Evolutionary conservation across 164 flowering plant species (phyloP).

Genomic region (Magnolia changhungtana): DNA sequence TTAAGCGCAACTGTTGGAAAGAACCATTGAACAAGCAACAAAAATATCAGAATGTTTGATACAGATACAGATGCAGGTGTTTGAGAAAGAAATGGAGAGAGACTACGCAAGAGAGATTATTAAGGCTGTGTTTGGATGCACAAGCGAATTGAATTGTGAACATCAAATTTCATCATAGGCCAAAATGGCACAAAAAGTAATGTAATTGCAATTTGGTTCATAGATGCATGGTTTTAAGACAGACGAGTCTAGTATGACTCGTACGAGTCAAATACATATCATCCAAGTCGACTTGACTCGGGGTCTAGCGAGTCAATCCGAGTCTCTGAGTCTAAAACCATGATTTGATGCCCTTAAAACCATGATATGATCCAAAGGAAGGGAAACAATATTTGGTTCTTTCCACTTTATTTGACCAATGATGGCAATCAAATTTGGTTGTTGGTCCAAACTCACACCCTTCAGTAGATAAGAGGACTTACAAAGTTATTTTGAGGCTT

Average conservation of each 20-base stretch:
- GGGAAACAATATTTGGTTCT: background rate
- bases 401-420: background rate
- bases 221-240: background rate
- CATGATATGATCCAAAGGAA: no score
- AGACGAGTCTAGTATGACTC: background rate
- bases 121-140: background rate
- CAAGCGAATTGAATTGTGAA: background rate
- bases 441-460: background rate
- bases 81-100: background rate
- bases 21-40: background rate
- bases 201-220: background rate
- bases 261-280: background rate
- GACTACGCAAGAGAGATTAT: background rate
- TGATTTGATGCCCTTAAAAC: no score
- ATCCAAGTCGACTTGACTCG: no score
- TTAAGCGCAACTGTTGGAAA: conserved; percentile 21
- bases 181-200: background rate
- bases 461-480: conserved; percentile 7
- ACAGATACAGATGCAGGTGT: background rate
- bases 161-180: background rate
- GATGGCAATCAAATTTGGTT: background rate
- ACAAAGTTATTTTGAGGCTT: conserved; percentile 65
- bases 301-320: no score
- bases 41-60: background rate
- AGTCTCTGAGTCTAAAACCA: no score